Conservation (phyloP, 176 grass and related monocot species). For the Hordeum marinum region DNA sequence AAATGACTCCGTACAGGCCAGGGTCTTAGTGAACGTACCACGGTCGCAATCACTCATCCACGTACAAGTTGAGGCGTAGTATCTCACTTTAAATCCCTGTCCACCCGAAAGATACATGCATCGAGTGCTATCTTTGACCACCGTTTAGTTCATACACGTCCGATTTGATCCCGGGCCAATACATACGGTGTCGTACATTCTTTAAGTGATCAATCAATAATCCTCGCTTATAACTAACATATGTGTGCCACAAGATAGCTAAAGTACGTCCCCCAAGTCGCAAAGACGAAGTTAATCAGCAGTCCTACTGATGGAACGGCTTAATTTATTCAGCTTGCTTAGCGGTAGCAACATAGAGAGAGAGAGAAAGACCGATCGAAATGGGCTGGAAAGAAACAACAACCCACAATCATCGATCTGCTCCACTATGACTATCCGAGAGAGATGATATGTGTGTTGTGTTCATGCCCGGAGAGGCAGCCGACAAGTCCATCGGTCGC, state of each 20-base stretch:
- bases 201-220: neutral
- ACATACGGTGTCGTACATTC: neutral
- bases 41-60: neutral
- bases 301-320: neutral
- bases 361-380: neutral
- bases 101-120: neutral
- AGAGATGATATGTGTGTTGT: neutral
- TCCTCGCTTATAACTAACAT: neutral
- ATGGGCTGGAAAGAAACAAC: neutral
- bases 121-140: neutral
- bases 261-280: neutral
- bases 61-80: neutral
- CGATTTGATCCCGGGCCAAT: neutral
- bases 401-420: constrained; percentile 21
- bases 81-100: constrained; percentile 7
- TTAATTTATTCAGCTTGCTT: neutral
- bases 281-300: neutral
- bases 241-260: neutral
- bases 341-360: neutral
- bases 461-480: constrained; percentile 24
- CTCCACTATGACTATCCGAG: neutral
- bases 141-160: neutral
- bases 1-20: no score
- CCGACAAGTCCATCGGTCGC: constrained; percentile 29
- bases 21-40: neutral